These are phyloP conservation scores for Tetracladium maxilliforme DNA, from an alignment of 2,329 filamentous ascomycete species.

Conservation along the genomic window DNA sequence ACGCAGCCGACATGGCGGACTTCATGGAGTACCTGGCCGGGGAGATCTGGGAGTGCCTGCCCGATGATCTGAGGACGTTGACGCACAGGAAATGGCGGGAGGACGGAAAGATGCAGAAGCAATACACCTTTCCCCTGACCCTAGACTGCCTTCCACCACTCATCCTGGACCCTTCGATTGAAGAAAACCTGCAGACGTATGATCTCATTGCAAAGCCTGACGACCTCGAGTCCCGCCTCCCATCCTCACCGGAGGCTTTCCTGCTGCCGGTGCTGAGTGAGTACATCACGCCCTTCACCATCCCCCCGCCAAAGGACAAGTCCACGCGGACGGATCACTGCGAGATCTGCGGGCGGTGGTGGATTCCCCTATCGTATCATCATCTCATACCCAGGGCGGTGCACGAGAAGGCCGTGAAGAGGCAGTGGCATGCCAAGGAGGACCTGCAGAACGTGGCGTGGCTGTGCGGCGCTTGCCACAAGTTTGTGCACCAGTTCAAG, in stretches of 20 bases:
- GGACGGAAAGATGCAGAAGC: constrained; percentile 29
- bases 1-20: constrained; percentile 53
- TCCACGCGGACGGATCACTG: constrained; percentile 44
- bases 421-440: constrained; percentile 66
- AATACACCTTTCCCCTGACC: constrained; percentile 43
- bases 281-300: constrained; percentile 42
- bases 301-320: constrained; percentile 48
- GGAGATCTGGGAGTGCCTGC: constrained; percentile 54
- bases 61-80: constrained; percentile 42
- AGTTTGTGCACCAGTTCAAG: constrained; percentile 63
- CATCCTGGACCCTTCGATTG: constrained; percentile 41
- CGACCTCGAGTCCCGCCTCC: constrained; percentile 18
- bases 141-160: constrained; percentile 33
- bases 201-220: constrained; percentile 33
- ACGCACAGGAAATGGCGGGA: constrained; percentile 41
- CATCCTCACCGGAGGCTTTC: constrained; percentile 31
- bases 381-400: constrained; percentile 71
- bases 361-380: constrained; percentile 69
- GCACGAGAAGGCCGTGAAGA: constrained; percentile 61
- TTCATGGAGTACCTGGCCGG: constrained; percentile 66
- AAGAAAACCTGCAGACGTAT: constrained; percentile 57
- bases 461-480: constrained; percentile 75
- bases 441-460: constrained; percentile 70
- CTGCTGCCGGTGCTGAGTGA: constrained; percentile 46
- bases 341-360: constrained; percentile 63